Evolutionary conservation across 73 alveolate genomes (phyloP), one percentile per base, ranked within the genome.

Genomic region (Paramecium sonneborni): DNA sequence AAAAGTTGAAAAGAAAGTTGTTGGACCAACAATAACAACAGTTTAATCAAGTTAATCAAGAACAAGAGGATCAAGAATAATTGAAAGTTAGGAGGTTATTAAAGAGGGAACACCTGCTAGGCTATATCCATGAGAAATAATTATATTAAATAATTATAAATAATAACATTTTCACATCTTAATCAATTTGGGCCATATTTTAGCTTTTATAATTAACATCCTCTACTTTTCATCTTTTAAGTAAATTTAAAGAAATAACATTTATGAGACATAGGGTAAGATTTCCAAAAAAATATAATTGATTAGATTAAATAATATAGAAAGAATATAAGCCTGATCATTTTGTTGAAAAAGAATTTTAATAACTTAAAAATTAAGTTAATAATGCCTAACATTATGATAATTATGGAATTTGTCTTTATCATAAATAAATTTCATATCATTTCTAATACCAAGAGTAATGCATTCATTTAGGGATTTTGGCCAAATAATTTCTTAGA

Each of bases 61-160:
- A n/a, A 21, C 32, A 34, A 72, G 86, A 72, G 86, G 86, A n/a
- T 72, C 86, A 30, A 62, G 86, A 37, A 34, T 72, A 28, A 72
- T 72, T 12, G 86, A 35, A 38, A 72, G 57, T 35, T 35, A 34
- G 14, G 86, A 35, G 15, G 57, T 35, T 38, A 3, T 5, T 72
- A 32, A 72, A 35, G 57, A 35, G 24, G 86, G 37, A 38, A 72
- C 57, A 72, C 86, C 55, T 12, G 86, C 84, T 72, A 72, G 44
- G 12, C 11, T 72, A 35, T 72, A 72, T 14, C 86, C 86, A 30
- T 72, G 86, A 72, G 48, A 62, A 30, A 62, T 12, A 62, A 30
- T 30, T 21, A 57, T 30, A 62, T 62, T 57, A 62, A 21, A 52
- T 62, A 30, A 62, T 62, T 62, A 14, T 62, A 62, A 62, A 62